Base-by-base conservation (phyloP, 345 rosid species). In the Camelina neglecta region DNA sequence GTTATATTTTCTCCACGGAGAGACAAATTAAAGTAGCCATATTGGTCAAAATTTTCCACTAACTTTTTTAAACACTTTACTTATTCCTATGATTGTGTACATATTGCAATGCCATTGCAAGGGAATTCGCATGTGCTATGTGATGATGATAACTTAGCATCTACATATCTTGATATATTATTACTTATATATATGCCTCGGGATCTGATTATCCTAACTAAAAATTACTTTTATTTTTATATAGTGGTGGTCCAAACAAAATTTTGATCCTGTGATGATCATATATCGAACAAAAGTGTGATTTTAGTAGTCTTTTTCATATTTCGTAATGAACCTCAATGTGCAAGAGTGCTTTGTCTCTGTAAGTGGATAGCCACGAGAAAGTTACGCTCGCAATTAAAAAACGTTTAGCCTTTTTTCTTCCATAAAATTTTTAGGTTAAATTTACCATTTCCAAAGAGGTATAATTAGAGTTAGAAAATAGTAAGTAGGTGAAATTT, bases 191-290 rank as follows among this genome's bases (percentile, higher is more conserved):
- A 53, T 73, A 31, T 65, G 33, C 49, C 60, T 75, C 8, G 74
- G 74, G 74, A 69, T 75, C 74, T 75, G 74, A 41, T 68, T 68
- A 29, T 29, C 13, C 1, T 26, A 18, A 60, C 47, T 60, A 13
- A 8, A 57, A 5, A 8, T 12, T 36, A 60, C 36, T 50, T 47
- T 68, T 29, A 8, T 9, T 10, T 75, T 33, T 41, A 29, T 60
- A 51, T 58, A 18, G 45, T 53, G 20, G 79, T 75, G 79, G 79
- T 75, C 79, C 79, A 75, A 75, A 75, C 79, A 75, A 75, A 69
- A 18, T 50, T 53, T 38, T 60, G 60, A 75, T 75, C 39, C 42
- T 60, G 69, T 67, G 63, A 61, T 69, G 11, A 24, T 24, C 26
- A 61, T 42, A 49, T 13, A 51, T 75, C 47, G 51, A 68, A 24